Evolutionary conservation across 2,329 filamentous ascomycete species (phyloP), one percentile per base, ranked within the genome.

Genomic region (Leptographium galeiforme): DNA sequence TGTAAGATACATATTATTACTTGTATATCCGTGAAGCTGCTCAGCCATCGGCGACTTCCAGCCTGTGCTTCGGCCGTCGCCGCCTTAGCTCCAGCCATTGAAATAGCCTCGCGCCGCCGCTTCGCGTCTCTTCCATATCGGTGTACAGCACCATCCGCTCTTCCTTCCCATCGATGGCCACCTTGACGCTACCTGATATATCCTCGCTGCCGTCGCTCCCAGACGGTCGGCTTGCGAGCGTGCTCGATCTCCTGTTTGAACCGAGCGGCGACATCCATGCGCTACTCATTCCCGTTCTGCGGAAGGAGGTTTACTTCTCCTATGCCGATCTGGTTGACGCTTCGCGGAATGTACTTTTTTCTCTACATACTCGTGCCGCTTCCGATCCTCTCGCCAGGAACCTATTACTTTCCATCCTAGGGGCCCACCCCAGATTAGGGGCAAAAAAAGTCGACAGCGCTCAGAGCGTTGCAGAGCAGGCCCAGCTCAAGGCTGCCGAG

Each of bases 161-260:
- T 36, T 6, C 25, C 25, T 32, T 25, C 11, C n/a, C 25, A 34
- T 40, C 2, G 25, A 52, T 57, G 55, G 56, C 61, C 33, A 55
- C 60, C 13, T 56, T 62, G 30, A 62, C 58, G 48, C 74, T 93
- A 8, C 86, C 86, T 13, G 64, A 74, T 33, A 72, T 84, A 61
- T 64, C 71, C 47, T 68, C 70, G 14, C 70, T 94, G 41, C 70
- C 75, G 32, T 68, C 70, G 48, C 75, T 84, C 49, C 64, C 81
- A 18, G 73, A 79, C 34, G 62, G 72, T 33, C 70, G 76, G 19
- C 76, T 85, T 53, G 74, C 72, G 40, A 63, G 68, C 6, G 71
- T 82, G 50, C 78, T 95, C 49, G 87, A 94, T 68, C 75, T 82
- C 4, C 82, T 95, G 55, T 95, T 96, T 68, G 90, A 96, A 66